Conservation (phyloP, 2,329 filamentous ascomycete species). For the Nemania sp. region DNA sequence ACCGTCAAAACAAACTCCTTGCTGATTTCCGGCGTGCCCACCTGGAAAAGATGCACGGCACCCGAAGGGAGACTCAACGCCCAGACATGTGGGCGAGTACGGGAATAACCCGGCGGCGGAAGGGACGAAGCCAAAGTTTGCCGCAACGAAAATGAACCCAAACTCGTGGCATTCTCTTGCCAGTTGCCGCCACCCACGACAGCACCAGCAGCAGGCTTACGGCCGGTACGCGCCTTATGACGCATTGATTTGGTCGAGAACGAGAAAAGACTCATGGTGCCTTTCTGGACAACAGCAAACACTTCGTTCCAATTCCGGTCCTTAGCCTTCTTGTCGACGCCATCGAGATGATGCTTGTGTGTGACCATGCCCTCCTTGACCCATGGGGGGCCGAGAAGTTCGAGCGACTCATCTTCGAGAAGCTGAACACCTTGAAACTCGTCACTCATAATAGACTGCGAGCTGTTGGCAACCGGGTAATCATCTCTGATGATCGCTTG, state of each 20-base stretch:
- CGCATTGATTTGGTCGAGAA: slow-evolving; percentile 83
- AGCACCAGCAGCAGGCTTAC: slow-evolving; percentile 58
- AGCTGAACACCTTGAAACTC: slow-evolving; percentile 65
- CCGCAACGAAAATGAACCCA: slow-evolving; percentile 84
- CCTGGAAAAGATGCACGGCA: slow-evolving; percentile 97
- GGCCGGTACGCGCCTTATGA: slow-evolving; percentile 61
- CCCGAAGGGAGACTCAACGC: slow-evolving; percentile 89
- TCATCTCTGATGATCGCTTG: slow-evolving; percentile 96
- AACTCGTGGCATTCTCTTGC: slow-evolving; percentile 92
- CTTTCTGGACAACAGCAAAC: slow-evolving; percentile 95
- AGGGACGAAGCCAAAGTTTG: slow-evolving; percentile 91
- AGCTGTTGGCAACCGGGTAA: slow-evolving; percentile 57
- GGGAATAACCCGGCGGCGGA: slow-evolving; percentile 90
- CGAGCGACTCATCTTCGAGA: slow-evolving; percentile 89
- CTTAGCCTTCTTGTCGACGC: slow-evolving; percentile 87
- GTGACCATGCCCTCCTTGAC: slow-evolving; percentile 95
- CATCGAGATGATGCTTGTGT: slow-evolving; percentile 94
- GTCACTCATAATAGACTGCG: slow-evolving; percentile 61
- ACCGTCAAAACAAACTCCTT: slow-evolving; percentile 92
- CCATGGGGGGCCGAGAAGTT: slow-evolving; percentile 94
- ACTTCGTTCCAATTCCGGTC: slow-evolving; percentile 94
- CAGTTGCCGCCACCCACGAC: slow-evolving; percentile 95
- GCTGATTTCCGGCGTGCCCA: slow-evolving; percentile 91
- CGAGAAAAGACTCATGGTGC: slow-evolving; percentile 90
- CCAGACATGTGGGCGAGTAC: slow-evolving; percentile 89